phyloP scores from a whole-genome alignment of 371 early-diverging fungal genomes.

The Saksenaea vasiformis region DNA sequence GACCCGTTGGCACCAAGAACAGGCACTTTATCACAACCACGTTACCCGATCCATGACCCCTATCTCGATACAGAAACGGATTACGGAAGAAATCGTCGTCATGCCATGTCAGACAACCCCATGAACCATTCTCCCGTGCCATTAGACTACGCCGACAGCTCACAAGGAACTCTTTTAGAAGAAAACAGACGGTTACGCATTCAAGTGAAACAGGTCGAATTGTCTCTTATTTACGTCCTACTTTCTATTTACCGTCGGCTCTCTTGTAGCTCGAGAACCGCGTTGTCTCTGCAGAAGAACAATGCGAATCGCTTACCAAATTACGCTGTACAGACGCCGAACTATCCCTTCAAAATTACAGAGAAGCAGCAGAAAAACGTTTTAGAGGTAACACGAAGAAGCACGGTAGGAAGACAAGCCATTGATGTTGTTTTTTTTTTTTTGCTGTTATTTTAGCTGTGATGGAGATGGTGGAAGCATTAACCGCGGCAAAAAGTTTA shows the following conservation, averaged over 20 bases:
- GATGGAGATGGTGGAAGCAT: neutral
- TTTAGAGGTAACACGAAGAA: constrained; percentile 7
- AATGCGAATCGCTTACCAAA: constrained; percentile 9
- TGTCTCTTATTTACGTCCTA: neutral
- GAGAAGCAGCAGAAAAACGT: constrained; percentile 5
- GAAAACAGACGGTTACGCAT: constrained; percentile 1
- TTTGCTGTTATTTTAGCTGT: neutral
- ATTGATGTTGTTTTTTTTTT: neutral
- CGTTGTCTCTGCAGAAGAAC: constrained; percentile 6
- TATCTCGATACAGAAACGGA: neutral
- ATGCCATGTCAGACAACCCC: neutral
- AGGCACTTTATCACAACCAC: neutral
- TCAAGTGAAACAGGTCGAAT: neutral
- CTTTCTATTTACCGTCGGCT: neutral
- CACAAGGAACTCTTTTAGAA: neutral
- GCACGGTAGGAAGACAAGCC: neutral
- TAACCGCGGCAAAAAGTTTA: neutral
- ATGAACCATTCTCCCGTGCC: too few species aligned
- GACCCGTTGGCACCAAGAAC: neutral
- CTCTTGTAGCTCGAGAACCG: neutral
- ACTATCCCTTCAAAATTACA: neutral
- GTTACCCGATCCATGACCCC: neutral
- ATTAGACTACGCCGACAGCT: neutral
- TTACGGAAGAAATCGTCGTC: neutral
- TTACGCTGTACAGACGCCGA: constrained; percentile 19